Conservation (phyloP, 805 yeast species). For the Saccharomycopsis selenospora region DNA sequence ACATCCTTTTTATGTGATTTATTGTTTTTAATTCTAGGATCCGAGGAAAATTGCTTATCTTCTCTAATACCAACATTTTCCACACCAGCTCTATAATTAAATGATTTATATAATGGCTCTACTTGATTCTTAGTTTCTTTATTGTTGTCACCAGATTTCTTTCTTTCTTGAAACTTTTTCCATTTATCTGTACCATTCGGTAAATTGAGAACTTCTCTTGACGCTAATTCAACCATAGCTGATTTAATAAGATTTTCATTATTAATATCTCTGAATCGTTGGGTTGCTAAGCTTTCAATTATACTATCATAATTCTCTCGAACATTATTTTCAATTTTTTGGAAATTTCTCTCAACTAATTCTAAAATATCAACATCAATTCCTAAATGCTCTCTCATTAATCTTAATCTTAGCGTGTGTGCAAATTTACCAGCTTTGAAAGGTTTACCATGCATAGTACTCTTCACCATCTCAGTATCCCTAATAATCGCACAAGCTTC, state of each 20-base stretch:
- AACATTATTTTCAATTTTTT: constrained; percentile 33
- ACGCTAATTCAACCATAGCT: constrained; percentile 68
- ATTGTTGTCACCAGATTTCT: constrained; percentile 21
- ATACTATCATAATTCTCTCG: constrained; percentile 18
- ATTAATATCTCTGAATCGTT: too few species aligned
- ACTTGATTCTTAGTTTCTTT: too few species aligned
- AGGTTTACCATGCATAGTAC: constrained; percentile 73
- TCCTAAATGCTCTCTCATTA: constrained; percentile 96
- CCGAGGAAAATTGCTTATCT: constrained; percentile 71
- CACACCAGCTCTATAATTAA: constrained; percentile 82
- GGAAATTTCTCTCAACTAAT: constrained; percentile 66
- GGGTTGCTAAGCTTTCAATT: too few species aligned
- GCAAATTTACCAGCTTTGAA: constrained; percentile 83
- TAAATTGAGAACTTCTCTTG: constrained; percentile 55
- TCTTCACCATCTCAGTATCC: constrained; percentile 63
- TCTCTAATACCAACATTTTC: constrained; percentile 83
- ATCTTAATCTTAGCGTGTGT: constrained; percentile 76
- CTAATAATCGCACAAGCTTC: constrained; percentile 87
- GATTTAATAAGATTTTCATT: constrained; percentile 37
- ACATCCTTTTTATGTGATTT: constrained; percentile 65
- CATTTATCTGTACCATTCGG: constrained; percentile 43
- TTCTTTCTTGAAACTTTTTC: constrained; percentile 27
- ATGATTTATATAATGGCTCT: constrained; percentile 46
- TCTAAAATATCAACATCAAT: constrained; percentile 85
- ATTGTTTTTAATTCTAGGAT: constrained; percentile 68